Conservation (phyloP, 352 stramenopile genomes). For the Globisporangium apiculatum region DNA sequence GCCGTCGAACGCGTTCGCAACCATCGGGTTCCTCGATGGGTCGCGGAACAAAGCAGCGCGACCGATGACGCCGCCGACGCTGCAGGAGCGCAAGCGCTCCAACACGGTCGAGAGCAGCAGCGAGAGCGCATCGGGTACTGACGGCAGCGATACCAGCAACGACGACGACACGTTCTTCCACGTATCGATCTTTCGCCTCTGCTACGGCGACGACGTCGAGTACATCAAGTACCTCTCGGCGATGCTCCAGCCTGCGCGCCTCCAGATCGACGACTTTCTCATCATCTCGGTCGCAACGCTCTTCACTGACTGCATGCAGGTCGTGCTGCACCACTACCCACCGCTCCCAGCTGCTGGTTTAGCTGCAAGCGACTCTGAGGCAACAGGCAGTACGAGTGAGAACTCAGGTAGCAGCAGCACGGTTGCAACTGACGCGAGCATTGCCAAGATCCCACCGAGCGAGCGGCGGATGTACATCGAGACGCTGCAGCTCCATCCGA, state of each 20-base stretch:
- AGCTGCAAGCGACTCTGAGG: too few species aligned
- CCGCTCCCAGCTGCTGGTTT: background rate
- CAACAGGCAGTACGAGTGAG: background rate
- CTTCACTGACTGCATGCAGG: constrained; percentile 32
- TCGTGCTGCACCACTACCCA: constrained; percentile 33
- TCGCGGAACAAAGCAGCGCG: constrained; percentile 7
- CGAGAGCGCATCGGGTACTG: constrained; percentile 1
- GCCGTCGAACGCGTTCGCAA: constrained; percentile 26
- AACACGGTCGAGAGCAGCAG: constrained; percentile 6
- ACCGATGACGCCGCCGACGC: constrained; percentile 9
- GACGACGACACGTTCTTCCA: constrained; percentile 54
- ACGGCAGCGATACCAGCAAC: background rate
- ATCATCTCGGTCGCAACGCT: constrained; percentile 38
- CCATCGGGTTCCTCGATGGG: constrained; percentile 14
- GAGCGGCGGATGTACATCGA: constrained; percentile 82
- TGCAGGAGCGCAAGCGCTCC: constrained; percentile 10
- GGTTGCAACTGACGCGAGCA: constrained; percentile 2
- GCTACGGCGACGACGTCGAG: constrained; percentile 78
- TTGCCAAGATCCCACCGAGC: constrained; percentile 19
- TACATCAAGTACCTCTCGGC: constrained; percentile 86
- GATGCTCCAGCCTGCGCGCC: constrained; percentile 63
- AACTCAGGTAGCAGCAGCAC: background rate
- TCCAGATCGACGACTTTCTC: constrained; percentile 63
- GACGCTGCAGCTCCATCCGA: constrained; percentile 70
- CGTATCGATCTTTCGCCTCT: constrained; percentile 66